phyloP scores from a whole-genome alignment of 2,329 filamentous ascomycete genomes.

The Fusarium mexicanum region DNA sequence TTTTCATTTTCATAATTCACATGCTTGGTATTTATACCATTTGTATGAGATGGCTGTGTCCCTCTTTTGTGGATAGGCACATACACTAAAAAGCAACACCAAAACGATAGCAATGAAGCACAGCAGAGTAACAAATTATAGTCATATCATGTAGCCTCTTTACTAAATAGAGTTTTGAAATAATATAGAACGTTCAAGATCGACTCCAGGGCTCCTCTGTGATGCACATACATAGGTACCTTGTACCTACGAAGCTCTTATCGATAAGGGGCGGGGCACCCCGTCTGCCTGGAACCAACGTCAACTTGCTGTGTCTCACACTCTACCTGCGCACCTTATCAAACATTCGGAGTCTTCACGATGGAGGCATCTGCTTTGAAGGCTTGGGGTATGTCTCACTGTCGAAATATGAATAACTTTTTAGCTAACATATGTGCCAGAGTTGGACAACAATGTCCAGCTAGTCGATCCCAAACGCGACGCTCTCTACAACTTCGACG shows the following conservation, averaged over 20 bases:
- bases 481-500: conserved; percentile 87
- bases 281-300: conserved; percentile 22
- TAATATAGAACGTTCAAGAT: neutral
- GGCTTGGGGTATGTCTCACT: conserved; percentile 41
- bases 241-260: conserved; percentile 32
- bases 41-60: neutral
- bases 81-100: too few relatives aligned
- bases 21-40: neutral
- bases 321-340: conserved; percentile 7
- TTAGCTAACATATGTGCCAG: conserved; percentile 56
- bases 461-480: conserved; percentile 89
- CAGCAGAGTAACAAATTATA: neutral
- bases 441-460: conserved; percentile 86
- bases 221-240: neutral
- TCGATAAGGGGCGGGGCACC: conserved; percentile 46
- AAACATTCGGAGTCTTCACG: conserved; percentile 26
- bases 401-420: neutral
- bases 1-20: neutral
- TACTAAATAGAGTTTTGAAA: neutral
- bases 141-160: neutral
- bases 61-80: neutral
- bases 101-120: neutral
- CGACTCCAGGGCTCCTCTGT: neutral
- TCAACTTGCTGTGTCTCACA: conserved; percentile 29
- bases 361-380: conserved; percentile 47